A percentile compares a stretch with the other conserved stretches of the same genome.
Conservation (phyloP, 805 yeast species). For the Barnettozyma salicaria region DNA sequence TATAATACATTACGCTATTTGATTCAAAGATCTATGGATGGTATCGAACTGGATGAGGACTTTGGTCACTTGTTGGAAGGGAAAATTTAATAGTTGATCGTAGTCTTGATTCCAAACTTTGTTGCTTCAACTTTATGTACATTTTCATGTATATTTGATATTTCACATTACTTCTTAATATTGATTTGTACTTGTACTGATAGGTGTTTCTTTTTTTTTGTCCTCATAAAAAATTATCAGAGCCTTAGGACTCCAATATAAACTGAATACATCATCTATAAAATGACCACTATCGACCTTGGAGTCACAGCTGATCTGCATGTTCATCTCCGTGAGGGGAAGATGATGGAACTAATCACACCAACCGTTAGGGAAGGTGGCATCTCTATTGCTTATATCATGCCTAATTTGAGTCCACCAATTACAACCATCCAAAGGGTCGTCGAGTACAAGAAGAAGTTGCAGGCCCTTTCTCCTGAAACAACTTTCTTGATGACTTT, state of each 20-base stretch:
- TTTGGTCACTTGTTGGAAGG: conserved; percentile 9
- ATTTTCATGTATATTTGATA: no score
- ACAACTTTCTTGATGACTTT: conserved; percentile 91
- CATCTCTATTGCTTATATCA: conserved; percentile 80
- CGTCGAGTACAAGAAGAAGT: conserved; percentile 54
- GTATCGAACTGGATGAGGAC: conserved; percentile 40
- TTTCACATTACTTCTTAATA: no score
- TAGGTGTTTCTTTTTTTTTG: no score
- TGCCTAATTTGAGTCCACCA: conserved; percentile 97
- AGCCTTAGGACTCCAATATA: no score
- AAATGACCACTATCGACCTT: conserved; percentile 33
- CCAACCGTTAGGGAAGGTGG: conserved; percentile 93
- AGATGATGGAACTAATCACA: conserved; percentile 85
- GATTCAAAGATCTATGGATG: conserved; percentile 59
- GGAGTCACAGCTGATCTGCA: conserved; percentile 89
- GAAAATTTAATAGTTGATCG: not conserved
- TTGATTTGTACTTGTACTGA: no score
- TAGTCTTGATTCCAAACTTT: no score
- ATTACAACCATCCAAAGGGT: conserved; percentile 71
- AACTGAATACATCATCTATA: no score
- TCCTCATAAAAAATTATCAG: no score
- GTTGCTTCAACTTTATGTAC: no score
- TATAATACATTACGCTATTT: conserved; percentile 73
- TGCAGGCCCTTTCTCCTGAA: conserved; percentile 64
- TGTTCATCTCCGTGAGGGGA: conserved; percentile 91